Percentiles rank a stretch among this genome's conserved stretches.
Evolutionary conservation across 306 rosid genomes (phyloP).

Genomic region (Abrus precatorius): DNA sequence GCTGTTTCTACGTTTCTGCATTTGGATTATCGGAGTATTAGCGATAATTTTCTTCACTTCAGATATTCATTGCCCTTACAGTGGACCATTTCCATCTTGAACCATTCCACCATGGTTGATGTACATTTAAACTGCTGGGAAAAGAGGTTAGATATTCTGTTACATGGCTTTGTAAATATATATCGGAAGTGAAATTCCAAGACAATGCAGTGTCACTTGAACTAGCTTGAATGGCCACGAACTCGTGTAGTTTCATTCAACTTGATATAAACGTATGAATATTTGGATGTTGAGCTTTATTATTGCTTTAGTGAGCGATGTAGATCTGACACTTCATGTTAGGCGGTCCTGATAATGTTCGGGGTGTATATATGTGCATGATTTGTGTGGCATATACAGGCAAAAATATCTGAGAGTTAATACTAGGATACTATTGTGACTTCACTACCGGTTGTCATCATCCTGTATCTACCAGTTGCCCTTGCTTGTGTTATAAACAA

Average conservation of each 20-base stretch:
- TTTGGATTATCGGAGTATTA: constrained; percentile 59
- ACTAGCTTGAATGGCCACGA: neutral
- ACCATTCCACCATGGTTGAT: constrained; percentile 18
- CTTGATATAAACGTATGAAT: neutral
- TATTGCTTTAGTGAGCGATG: neutral
- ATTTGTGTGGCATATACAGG: constrained; percentile 5
- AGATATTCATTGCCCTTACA: constrained; percentile 37
- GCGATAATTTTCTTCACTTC: constrained; percentile 51
- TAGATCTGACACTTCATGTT: neutral
- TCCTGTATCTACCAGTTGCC: neutral
- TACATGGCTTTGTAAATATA: constrained; percentile 12
- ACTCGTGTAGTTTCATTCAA: constrained; percentile 25
- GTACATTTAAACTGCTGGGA: neutral
- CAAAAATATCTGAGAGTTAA: neutral
- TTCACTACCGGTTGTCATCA: neutral
- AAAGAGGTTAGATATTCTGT: constrained; percentile 41
- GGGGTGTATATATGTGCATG: neutral
- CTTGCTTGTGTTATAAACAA: no score
- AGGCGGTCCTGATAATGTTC: neutral
- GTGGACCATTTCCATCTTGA: constrained; percentile 63
- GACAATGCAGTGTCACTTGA: neutral
- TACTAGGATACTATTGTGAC: neutral
- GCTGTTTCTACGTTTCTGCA: constrained; percentile 44
- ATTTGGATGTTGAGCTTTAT: constrained; percentile 5
- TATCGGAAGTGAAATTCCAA: neutral